Evolutionary conservation across 1,284 basidiomycete genomes (phyloP), one percentile per base, ranked within the genome.

Genomic region (Phylloboletellus chloephorus): DNA sequence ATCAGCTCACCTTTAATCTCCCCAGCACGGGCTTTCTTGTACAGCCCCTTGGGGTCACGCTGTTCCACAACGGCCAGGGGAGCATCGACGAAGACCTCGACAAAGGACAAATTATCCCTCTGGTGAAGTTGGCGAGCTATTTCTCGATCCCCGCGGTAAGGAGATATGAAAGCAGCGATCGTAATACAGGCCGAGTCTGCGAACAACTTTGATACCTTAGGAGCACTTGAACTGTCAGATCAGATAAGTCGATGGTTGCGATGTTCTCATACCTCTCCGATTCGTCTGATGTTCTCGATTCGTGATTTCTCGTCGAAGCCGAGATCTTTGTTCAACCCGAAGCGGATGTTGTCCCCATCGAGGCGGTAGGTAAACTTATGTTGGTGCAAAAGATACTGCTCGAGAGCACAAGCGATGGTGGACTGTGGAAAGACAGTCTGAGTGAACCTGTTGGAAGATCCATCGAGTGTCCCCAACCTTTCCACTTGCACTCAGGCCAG

Each of bases 131-230:
- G 71, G 39, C 96, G 81, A 19, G 90, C 96, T 45, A 88, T 65
- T 13, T 81, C 74, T 34, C 95, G 82, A 71, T 99, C 96, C 4
- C 82, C 78, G 34, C 80, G 77, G 65, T 93, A 98, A n/a, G 96
- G 96, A 6, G 94, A 97, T 67, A 99, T 99, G 71, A 99, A 99
- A 20, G 95, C 94, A 7, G 96, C 96, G 59, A 97, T 76, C 16
- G 88, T 76, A 53, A 97, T 76, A 50, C 86, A 85, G 29, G 79
- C 82, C 3, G 93, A 82, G 53, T 94, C 88, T 11, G 93, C 81
- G 64, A 99, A 97, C 28, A 99, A 74, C 59, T 92, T 92, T 21
- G 96, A 85, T 38, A 98, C 91, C 91, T 93, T 55, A 16, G 44
- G 40, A 16, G 28, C 25, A 22, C 7, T 35, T 17, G 34, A 41